Base-by-base conservation (phyloP, 176 grass and related monocot species). In the Poa pratensis region DNA sequence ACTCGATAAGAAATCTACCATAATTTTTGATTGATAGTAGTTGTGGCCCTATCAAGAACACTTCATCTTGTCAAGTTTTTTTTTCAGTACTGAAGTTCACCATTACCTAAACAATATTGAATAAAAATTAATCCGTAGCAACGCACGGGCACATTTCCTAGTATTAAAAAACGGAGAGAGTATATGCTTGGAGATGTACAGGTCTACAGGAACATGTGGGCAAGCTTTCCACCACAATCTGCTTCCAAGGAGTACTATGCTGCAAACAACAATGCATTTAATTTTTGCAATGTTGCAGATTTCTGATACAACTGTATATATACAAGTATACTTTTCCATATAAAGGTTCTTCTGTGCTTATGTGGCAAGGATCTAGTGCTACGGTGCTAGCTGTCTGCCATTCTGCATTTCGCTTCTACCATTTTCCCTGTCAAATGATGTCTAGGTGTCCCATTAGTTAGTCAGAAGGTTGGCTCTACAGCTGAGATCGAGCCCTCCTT, bases 201-300 rank as follows among this genome's bases (percentile, higher is more conserved):
- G 24, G 46, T 30, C 12, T 16, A 16, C 0, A 6, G 12, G 24
- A 62, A 73, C 65, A 51, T 70, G 79, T 77, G 62, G 62, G 43
- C 17, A 69, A 26, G 68, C 3, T 83, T 69, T 26, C 63, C 40
- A n/a, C 73, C 86, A 83, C 62, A 62, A 50, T 19, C 48, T 54
- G 8, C 19, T 5, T 2, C 18, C 20, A 66, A 48, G 32, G 19
- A 19, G 0, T 71, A 55, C 52, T 48, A 5, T 30, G 26, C 19
- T 27, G 59, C n/a, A 79, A 79, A 37, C 18, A 52, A 72, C 12
- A 37, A 70, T 39, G 39, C 77, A 48, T 71, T 59, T 23, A 22
- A n/a, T 61, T 8, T n/a, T n/a, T 61, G 64, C 3, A 81, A 12
- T 60, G 50, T 19, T 45, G 5, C n/a, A 19, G 11, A 43, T 70